A percentile compares a stretch with the other conserved stretches of the same genome.
These are phyloP conservation scores for Sugiyamaella novakii DNA, from an alignment of 1,139 yeast species.

Conservation along the genomic window DNA sequence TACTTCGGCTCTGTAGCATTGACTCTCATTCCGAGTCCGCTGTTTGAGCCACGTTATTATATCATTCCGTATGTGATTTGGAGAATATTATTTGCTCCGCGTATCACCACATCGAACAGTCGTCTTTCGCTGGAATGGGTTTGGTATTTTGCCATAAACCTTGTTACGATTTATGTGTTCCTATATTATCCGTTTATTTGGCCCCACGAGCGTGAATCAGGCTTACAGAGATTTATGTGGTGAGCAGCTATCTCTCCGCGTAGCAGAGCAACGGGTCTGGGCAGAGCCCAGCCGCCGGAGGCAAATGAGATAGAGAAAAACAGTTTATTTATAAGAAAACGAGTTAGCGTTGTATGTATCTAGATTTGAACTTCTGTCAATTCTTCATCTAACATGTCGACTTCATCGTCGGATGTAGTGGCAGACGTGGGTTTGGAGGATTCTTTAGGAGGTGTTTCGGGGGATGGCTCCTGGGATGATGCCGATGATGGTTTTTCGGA, in stretches of 20 bases:
- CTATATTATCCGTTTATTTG: constrained; percentile 65
- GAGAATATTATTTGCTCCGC: constrained; percentile 44
- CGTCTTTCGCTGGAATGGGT: constrained; percentile 57
- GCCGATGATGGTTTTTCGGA: too few relatives aligned
- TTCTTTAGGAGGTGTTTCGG: constrained; percentile 9
- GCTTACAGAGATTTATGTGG: constrained; percentile 86
- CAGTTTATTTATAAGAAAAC: constrained; percentile 5
- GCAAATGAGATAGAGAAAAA: constrained; percentile 13
- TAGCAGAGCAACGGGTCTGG: background rate
- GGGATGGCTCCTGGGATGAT: too few relatives aligned
- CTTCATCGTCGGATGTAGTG: constrained; percentile 29
- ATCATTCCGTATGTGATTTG: constrained; percentile 78
- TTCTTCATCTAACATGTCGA: constrained; percentile 30
- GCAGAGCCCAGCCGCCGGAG: constrained; percentile 12
- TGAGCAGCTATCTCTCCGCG: constrained; percentile 37
- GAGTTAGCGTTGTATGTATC: constrained; percentile 2
- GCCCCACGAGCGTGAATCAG: constrained; percentile 54
- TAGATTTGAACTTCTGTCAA: constrained; percentile 32
- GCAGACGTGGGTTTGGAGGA: constrained; percentile 13
- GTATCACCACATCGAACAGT: constrained; percentile 4
- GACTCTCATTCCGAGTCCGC: constrained; percentile 83
- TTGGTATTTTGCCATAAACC: constrained; percentile 63
- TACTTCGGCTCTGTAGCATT: constrained; percentile 55
- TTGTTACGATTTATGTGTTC: constrained; percentile 57
- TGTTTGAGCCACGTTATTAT: constrained; percentile 91